Conservation (phyloP, 225 moss, liverwort and hornwort genomes). For the Straminergon stramineum region DNA sequence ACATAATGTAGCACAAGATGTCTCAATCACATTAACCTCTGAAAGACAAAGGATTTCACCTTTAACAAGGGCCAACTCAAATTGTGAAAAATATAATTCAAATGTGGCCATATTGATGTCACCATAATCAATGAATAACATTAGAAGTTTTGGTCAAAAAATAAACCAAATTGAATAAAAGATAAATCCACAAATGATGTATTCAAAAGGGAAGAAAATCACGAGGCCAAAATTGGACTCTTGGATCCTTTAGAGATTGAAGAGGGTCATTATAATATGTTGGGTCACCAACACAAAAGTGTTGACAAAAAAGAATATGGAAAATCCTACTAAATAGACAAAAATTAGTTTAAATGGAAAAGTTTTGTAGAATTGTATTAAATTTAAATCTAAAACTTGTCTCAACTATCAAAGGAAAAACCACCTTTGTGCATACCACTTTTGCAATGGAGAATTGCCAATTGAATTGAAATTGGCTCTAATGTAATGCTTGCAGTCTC, state of each 20-base stretch:
- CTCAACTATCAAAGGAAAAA: fast-evolving
- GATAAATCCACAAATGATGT: background rate
- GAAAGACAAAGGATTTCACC: background rate
- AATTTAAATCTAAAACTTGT: background rate
- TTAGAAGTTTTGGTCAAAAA: background rate
- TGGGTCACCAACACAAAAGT: background rate
- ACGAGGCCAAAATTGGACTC: too few species aligned
- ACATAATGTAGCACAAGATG: background rate
- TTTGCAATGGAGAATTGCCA: background rate
- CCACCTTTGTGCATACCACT: background rate
- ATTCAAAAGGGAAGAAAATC: background rate
- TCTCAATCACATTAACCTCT: background rate
- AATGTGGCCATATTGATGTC: background rate
- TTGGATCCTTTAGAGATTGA: background rate
- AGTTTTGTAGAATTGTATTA: background rate
- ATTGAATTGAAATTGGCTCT: background rate
- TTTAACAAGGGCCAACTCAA: background rate
- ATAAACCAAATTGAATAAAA: background rate
- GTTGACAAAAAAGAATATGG: background rate
- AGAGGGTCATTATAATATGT: background rate
- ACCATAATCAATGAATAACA: background rate
- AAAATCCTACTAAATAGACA: background rate
- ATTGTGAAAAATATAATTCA: background rate
- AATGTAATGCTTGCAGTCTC: too few species aligned
- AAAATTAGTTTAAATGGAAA: too few species aligned